Conservation (phyloP, 1,284 basidiomycete species). For the Leccinum pallidistipes region DNA sequence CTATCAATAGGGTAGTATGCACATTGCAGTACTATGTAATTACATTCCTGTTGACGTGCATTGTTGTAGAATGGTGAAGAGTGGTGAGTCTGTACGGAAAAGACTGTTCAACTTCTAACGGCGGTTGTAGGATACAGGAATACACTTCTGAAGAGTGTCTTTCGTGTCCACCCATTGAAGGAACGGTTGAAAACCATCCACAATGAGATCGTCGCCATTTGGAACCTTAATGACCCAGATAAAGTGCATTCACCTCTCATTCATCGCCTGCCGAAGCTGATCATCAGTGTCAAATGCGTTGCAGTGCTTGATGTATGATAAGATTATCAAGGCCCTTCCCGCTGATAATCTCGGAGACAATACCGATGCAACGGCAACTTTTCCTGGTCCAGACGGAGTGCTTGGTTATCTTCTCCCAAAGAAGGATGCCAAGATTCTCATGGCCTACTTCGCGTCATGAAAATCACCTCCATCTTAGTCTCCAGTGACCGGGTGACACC, state of each 20-base stretch:
- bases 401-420: background rate
- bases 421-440: conserved; percentile 18
- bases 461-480: conserved; percentile 17
- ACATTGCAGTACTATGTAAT: background rate
- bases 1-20: background rate
- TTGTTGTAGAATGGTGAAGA: background rate
- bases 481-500: background rate
- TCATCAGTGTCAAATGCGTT: background rate
- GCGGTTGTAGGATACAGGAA: background rate
- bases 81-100: background rate
- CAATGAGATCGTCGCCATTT: background rate
- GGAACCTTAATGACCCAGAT: background rate
- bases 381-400: background rate
- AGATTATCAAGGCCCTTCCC: background rate
- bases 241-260: background rate
- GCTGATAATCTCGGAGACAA: background rate
- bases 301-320: background rate
- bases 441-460: conserved; percentile 28
- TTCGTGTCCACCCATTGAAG: background rate
- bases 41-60: background rate
- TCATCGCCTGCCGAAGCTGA: background rate
- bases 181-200: background rate
- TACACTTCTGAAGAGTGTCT: background rate
- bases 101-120: background rate
- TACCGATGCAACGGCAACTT: background rate